Percentiles rank a stretch among this genome's conserved stretches.
Evolutionary conservation across 768 basidiomycete species (phyloP).

Genomic region (Suillus cothurnatus): DNA sequence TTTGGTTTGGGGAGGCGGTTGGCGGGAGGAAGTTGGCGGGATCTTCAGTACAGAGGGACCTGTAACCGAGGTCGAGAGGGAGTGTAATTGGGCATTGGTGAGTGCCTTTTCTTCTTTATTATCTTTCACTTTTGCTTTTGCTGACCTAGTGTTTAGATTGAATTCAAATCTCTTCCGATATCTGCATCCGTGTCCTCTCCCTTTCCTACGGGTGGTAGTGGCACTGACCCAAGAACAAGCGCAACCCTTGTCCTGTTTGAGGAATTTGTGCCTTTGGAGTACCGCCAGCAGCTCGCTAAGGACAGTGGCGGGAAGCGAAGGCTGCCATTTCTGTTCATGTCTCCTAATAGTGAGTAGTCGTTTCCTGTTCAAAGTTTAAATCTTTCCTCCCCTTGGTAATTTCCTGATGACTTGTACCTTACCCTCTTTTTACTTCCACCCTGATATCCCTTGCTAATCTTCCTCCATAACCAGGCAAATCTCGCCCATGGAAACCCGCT

Average conservation of each 20-base stretch:
- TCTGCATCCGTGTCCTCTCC: conserved; percentile 20
- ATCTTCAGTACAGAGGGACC: conserved; percentile 64
- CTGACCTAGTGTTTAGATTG: conserved; percentile 53
- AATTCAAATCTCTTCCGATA: conserved; percentile 79
- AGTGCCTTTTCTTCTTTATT: conserved; percentile 28
- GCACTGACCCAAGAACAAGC: conserved; percentile 69
- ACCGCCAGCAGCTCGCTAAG: conserved; percentile 70
- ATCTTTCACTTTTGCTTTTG: not conserved
- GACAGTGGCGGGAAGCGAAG: conserved; percentile 57
- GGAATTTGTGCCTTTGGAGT: conserved; percentile 91
- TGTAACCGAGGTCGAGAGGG: conserved; percentile 57
- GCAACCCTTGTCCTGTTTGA: conserved; percentile 83
- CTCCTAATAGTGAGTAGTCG: conserved; percentile 28
- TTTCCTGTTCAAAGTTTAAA: conserved; percentile 32
- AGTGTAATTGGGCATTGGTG: conserved; percentile 93
- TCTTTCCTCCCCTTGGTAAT: not conserved
- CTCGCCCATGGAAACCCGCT: conserved; percentile 77
- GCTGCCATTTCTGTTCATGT: conserved; percentile 68
- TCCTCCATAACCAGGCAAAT: conserved; percentile 22
- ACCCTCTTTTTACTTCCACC: not conserved
- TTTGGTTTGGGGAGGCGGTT: conserved; percentile 79
- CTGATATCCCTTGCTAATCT: not conserved
- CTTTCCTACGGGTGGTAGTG: conserved; percentile 11
- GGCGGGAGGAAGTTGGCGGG: conserved; percentile 89
- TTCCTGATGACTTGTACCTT: not conserved